A percentile compares a stretch with the other conserved stretches of the same genome.
These are phyloP conservation scores for Pseudogymnoascus sp. DNA, from an alignment of 2,329 filamentous ascomycete species.

Conservation along the genomic window DNA sequence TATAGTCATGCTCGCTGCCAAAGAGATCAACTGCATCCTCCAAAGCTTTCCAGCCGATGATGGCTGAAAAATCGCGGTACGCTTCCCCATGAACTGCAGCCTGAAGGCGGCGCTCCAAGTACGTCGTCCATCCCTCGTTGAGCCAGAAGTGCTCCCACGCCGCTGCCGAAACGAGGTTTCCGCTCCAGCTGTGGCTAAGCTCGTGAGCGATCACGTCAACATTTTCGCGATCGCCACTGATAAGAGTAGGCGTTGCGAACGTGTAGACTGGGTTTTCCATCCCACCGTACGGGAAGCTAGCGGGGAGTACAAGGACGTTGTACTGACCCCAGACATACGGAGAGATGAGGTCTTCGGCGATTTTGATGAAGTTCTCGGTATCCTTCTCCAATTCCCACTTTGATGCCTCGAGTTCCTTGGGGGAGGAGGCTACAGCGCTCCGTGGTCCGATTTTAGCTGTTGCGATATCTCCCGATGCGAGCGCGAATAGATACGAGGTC, in stretches of 20 bases:
- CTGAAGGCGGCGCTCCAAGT: conserved; percentile 79
- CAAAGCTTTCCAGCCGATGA: conserved; percentile 85
- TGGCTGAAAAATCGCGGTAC: conserved; percentile 87
- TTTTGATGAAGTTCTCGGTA: conserved; percentile 85
- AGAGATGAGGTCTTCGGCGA: conserved; percentile 72
- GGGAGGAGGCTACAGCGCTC: conserved; percentile 77
- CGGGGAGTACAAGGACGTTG: conserved; percentile 83
- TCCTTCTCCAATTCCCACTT: conserved; percentile 89
- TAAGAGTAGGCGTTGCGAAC: conserved; percentile 89
- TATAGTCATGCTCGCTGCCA: conserved; percentile 74
- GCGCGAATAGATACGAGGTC: conserved; percentile 87
- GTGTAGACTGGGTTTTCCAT: conserved; percentile 85
- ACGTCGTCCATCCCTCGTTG: conserved; percentile 85
- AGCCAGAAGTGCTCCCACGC: conserved; percentile 77
- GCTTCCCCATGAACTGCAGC: conserved; percentile 71
- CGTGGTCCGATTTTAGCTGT: conserved; percentile 79
- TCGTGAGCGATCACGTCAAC: conserved; percentile 95
- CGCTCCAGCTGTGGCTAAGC: conserved; percentile 71
- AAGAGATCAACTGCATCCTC: conserved; percentile 71
- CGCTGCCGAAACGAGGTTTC: conserved; percentile 71
- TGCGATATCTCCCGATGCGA: conserved; percentile 78
- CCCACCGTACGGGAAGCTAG: conserved; percentile 82
- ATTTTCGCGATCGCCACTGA: conserved; percentile 84
- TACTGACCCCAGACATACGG: conserved; percentile 93
- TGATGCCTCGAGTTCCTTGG: conserved; percentile 73